Conservation (phyloP, 2,329 filamentous ascomycete species). For the Pseudogymnoascus sp. region DNA sequence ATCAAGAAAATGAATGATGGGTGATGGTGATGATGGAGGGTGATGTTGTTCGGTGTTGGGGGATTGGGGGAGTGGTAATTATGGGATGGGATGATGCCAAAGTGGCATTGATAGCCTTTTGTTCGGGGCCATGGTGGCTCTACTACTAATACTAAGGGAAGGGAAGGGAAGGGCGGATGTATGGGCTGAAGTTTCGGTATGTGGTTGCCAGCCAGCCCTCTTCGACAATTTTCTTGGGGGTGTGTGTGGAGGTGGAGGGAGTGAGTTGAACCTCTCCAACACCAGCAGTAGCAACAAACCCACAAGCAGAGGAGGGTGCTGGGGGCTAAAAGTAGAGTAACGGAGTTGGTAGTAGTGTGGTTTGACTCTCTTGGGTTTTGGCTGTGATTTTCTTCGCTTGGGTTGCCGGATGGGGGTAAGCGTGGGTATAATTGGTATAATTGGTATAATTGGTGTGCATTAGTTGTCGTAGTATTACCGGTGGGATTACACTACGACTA, state of each 20-base stretch:
- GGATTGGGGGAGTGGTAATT: not conserved
- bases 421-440: not conserved
- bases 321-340: no score
- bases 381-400: not conserved
- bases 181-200: no score
- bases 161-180: not conserved
- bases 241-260: no score
- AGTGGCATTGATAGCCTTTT: not conserved
- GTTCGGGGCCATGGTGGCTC: not conserved
- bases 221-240: no score
- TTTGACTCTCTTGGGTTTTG: not conserved
- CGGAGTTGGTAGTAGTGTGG: no score
- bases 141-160: not conserved
- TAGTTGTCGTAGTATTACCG: no score
- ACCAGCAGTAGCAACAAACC: no score
- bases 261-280: no score
- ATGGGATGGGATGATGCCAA: not conserved
- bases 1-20: not conserved
- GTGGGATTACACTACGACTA: not conserved
- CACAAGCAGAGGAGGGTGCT: no score
- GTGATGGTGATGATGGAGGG: not conserved
- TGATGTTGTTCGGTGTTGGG: not conserved
- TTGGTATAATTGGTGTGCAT: not conserved
- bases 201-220: no score
- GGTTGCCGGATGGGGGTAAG: not conserved